Evolutionary conservation across 2,329 filamentous ascomycete genomes (phyloP), one percentile per base, ranked within the genome.

Genomic region (Purpureocillium takamizusanense): DNA sequence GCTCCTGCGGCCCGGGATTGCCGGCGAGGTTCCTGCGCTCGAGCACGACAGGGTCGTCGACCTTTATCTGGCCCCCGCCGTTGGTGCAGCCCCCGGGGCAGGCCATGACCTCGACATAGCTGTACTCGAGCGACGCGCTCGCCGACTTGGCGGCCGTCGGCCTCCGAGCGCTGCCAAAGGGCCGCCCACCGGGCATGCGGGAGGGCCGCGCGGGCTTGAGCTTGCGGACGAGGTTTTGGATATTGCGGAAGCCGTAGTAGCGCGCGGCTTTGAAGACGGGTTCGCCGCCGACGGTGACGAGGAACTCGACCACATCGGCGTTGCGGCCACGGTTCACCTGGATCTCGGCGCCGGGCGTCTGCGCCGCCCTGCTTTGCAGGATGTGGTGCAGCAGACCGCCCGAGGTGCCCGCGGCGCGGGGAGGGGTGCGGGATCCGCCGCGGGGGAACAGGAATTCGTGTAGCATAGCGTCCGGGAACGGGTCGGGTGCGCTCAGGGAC

Each of bases 21-120:
- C 61, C 59, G 3, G 60, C 56, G 12, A 66, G 48, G 3, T 65
- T 62, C 45, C 64, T 69, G 35, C 68, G 68, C 44, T 70, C 69
- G 31, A 69, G 52, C 9, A 81, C 62, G 11, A 78, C 65, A 7
- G 84, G 77, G 56, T 97, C 92, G 38, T 87, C 85, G 18, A 86
- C 77, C 55, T 95, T 95, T 56, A 98, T 81, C 66, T 98, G 92
- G 1, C 92, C 92, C 29, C 92, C 92, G 2, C 92, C 92, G 52
- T 98, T 98, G 39, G 92, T 98, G 65, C 92, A 98, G 3, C 92
- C 92, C n/a, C 92, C 92, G 0, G 92, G 92, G 60, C 92, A 98
- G 12, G 92, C 92, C 92, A 98, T 98, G 42, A 98, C 92, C 63
- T 98, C 92, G 21, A 97, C 85, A 61, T 94, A 97, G n/a, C 83